Percentiles rank a stretch among this genome's conserved stretches.
Conservation (phyloP, 176 grass and related monocot genomes). For the Themeda triandra region DNA sequence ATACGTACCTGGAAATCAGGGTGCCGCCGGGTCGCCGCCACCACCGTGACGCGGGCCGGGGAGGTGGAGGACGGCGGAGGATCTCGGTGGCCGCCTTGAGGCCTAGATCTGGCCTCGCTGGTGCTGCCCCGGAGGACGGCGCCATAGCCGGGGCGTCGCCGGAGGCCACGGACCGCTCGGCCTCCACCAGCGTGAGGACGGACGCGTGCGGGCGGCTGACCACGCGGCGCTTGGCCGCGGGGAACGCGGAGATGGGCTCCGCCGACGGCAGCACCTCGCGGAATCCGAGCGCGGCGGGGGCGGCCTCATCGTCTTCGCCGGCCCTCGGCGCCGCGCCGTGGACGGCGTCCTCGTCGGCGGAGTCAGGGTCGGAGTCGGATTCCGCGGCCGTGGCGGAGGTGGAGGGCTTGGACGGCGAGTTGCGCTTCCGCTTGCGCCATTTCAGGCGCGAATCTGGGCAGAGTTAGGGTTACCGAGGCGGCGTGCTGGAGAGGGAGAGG, state of each 20-base stretch:
- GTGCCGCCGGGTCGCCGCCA: no score
- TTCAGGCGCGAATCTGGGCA: slow-evolving; percentile 72
- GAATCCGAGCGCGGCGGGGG: background rate
- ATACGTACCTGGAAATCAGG: no score
- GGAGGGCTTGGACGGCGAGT: slow-evolving; percentile 43
- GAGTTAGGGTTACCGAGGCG: slow-evolving; percentile 14
- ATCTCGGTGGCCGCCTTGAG: no score
- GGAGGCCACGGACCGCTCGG: slow-evolving; percentile 33
- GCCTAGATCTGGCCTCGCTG: no score
- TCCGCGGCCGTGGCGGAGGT: background rate
- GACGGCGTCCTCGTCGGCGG: slow-evolving; percentile 13
- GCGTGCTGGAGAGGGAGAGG: no score
- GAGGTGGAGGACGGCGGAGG: no score
- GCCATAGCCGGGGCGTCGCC: background rate
- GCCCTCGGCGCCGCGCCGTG: background rate
- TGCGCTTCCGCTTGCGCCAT: slow-evolving; percentile 91
- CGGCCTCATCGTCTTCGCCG: background rate
- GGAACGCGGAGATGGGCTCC: slow-evolving; percentile 56
- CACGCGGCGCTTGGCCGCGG: slow-evolving; percentile 40
- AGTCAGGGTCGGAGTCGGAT: slow-evolving; percentile 20
- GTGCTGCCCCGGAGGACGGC: no score
- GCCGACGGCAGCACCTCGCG: slow-evolving; percentile 60
- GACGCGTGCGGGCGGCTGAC: slow-evolving; percentile 79
- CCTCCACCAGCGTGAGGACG: slow-evolving; percentile 51
- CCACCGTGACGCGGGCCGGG: no score